phyloP scores from a whole-genome alignment of 768 basidiomycete genomes.

The Boletus subcaerulescens region DNA sequence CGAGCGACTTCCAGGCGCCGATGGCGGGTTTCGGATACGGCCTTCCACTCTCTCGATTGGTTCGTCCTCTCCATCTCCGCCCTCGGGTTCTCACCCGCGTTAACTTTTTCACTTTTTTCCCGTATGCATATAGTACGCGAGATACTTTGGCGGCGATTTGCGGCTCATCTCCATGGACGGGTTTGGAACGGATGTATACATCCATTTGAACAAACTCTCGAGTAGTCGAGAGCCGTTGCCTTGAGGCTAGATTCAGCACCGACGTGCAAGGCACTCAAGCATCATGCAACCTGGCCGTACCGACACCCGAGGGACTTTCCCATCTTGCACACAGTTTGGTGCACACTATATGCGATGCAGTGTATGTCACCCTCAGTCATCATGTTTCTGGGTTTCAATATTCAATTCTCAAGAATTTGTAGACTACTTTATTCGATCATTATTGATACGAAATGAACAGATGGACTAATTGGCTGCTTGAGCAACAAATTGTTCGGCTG shows the following conservation, averaged over 20 bases:
- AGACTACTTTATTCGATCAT: constrained; percentile 2
- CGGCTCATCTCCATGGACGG: constrained; percentile 97
- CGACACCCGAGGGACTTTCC: background rate
- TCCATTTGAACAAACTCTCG: constrained; percentile 83
- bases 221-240: constrained; percentile 35
- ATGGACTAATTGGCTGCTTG: background rate
- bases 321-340: background rate
- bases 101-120: background rate
- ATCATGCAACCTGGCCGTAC: background rate
- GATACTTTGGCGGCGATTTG: constrained; percentile 94
- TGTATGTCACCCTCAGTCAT: constrained; percentile 3
- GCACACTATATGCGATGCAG: background rate
- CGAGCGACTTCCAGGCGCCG: constrained; percentile 93
- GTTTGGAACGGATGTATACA: constrained; percentile 93
- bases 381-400: background rate
- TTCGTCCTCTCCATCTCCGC: constrained; percentile 56
- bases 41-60: constrained; percentile 85
- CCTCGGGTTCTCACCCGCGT: constrained; percentile 49
- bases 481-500: too few species aligned
- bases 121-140: constrained; percentile 61
- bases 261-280: background rate
- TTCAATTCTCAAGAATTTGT: background rate
- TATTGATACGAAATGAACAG: background rate
- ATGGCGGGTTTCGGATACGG: constrained; percentile 99
- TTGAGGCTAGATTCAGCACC: background rate